Percentiles rank a stretch among this genome's conserved stretches.
Evolutionary conservation across 164 flowering plant genomes (phyloP).

Genomic region (Saururus chinensis): DNA sequence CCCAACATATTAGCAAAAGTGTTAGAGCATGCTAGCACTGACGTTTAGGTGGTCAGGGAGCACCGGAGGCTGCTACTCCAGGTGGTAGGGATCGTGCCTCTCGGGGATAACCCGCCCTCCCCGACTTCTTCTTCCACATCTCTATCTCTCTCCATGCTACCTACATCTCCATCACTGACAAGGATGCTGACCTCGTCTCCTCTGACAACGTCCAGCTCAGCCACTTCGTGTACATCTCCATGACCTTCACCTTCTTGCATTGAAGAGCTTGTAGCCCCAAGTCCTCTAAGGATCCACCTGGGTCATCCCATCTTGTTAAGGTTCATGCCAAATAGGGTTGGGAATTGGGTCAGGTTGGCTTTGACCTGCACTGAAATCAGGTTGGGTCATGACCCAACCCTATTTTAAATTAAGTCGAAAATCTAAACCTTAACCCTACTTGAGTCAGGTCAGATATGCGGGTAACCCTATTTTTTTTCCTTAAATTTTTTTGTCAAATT

Average conservation of each 20-base stretch:
- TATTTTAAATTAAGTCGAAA: too few species aligned
- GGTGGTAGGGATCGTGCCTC: conserved; percentile 44
- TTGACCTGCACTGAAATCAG: too few species aligned
- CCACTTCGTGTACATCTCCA: conserved; percentile 41
- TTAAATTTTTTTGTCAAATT: too few species aligned
- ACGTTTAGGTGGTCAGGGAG: conserved; percentile 38
- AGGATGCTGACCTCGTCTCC: conserved; percentile 38
- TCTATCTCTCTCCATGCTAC: conserved; percentile 57
- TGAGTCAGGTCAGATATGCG: too few species aligned
- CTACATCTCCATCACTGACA: conserved; percentile 40
- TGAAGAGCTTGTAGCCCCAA: conserved; percentile 24
- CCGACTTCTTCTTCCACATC: conserved; percentile 46
- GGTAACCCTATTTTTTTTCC: too few species aligned
- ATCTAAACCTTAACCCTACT: too few species aligned
- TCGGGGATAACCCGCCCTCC: conserved; percentile 17
- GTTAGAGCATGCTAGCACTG: conserved; percentile 28
- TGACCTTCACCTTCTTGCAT: conserved; percentile 37
- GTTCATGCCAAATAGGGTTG: too few species aligned
- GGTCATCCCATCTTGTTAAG: background rate
- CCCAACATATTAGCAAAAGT: conserved; percentile 53
- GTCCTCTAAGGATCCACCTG: background rate
- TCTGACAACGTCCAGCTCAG: conserved; percentile 53
- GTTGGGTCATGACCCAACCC: too few species aligned
- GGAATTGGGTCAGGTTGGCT: too few species aligned
- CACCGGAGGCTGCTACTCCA: conserved; percentile 47